Conservation (phyloP, 169 alveolate genomes). For the Prorocentrum cordatum region DNA sequence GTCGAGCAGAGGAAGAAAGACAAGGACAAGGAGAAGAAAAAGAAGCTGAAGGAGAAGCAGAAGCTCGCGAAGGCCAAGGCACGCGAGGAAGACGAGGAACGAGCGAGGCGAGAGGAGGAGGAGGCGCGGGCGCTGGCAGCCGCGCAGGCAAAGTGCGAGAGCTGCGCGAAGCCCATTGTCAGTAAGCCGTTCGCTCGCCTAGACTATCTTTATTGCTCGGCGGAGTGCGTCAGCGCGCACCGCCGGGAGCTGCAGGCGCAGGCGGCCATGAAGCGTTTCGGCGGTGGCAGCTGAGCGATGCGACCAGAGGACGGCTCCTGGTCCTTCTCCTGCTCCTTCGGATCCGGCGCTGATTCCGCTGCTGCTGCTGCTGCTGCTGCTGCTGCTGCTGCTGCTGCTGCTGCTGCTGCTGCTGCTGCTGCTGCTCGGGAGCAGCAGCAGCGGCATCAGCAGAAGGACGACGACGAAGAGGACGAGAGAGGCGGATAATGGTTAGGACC, state of each 20-base stretch:
- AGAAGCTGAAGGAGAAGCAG: constrained; percentile 44
- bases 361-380: too few relatives aligned
- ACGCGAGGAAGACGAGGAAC: constrained; percentile 43
- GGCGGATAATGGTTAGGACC: too few relatives aligned
- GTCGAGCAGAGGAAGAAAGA: constrained; percentile 14
- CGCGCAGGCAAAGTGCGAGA: constrained; percentile 41
- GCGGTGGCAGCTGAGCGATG: too few relatives aligned
- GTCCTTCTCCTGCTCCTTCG: too few relatives aligned
- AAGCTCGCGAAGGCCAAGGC: constrained; percentile 17
- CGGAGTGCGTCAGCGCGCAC: constrained; percentile 16
- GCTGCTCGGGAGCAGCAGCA: too few relatives aligned
- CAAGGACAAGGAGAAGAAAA: constrained; percentile 34
- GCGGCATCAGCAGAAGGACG: too few relatives aligned
- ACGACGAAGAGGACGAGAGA: too few relatives aligned
- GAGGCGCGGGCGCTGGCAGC: constrained; percentile 14
- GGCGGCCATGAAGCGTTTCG: constrained; percentile 31
- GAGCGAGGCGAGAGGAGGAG: constrained; percentile 11
- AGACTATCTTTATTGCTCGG: constrained; percentile 1
- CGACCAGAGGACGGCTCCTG: too few relatives aligned
- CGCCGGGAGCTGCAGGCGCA: constrained; percentile 33
- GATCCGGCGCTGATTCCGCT: too few relatives aligned
- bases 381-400: too few relatives aligned
- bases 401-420: too few relatives aligned
- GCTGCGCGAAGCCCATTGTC: background rate
- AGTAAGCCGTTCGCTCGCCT: constrained; percentile 34